Base-by-base conservation (phyloP, 1,139 yeast species). In the Nakaseomyces bracarensis region DNA sequence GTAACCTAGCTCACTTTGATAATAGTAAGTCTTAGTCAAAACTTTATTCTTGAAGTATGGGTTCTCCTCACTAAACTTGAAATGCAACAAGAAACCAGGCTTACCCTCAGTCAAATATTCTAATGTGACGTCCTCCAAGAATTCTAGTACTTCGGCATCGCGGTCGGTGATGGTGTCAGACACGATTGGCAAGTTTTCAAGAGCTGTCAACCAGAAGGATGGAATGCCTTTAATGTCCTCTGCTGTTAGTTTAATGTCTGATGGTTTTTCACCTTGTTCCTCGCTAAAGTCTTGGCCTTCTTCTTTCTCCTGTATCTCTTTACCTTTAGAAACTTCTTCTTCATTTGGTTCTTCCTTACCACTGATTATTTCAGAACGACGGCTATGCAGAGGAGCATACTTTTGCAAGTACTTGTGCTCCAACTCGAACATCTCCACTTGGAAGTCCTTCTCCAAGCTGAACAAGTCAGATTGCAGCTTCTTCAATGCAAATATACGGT, bases 151-250 rank as follows among this genome's bases (percentile, higher is more conserved):
- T 59, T 84, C 96, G 43, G 83, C 76, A 64, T 91, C 99, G 57
- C 95, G 77, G 47, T 87, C 96, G 38, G 93, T 78, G 55, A 93
- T 84, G 50, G 87, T 79, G 51, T 87, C 95, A 26, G 89, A 75
- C 35, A 89, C 77, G 27, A 86, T 79, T 21, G 81, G 77, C 54
- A 91, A 70, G 67, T 89, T 91, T 64, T 84, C 93, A 66, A 91
- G 71, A 7, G 97, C 94, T 18, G 97, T 91, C 57, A 89, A 73
- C 99, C 99, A 91, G 72, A 91, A 91, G 44, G 84, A 79, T 43
- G 98, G 97, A 55, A 91, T 77, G 52, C 99, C 99, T 23, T 67
- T 70, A 21, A 65, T 68, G 16, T 68, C 74, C 9, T 67, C 75
- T 13, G 25, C 36, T 2, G 36, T 33, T 33, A 33, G 36, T 33